A percentile compares a stretch with the other conserved stretches of the same genome.
Conservation (phyloP, 2,329 filamentous ascomycete species). For the Coleophoma crateriformis region DNA sequence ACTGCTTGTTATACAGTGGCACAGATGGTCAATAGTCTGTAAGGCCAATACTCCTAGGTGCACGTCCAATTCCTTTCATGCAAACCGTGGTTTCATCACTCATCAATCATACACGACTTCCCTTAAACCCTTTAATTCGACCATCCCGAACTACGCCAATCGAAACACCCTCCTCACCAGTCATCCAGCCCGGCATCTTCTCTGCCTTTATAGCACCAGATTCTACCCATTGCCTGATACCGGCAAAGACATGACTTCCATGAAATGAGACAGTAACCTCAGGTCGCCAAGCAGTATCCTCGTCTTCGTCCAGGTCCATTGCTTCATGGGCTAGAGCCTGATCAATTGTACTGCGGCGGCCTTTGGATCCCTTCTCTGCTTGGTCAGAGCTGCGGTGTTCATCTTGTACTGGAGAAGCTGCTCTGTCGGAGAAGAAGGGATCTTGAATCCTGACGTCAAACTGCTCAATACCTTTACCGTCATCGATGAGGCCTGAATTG, state of each 20-base stretch:
- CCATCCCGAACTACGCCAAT: constrained; percentile 64
- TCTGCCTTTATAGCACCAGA: constrained; percentile 69
- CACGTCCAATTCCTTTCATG: no score
- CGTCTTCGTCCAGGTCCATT: constrained; percentile 21
- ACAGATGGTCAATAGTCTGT: no score
- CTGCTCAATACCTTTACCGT: constrained; percentile 56
- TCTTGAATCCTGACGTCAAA: constrained; percentile 57
- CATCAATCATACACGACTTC: constrained; percentile 40
- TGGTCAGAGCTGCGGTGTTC: constrained; percentile 21
- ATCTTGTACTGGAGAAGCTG: constrained; percentile 9
- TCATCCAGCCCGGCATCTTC: constrained; percentile 86
- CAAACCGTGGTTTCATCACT: no score
- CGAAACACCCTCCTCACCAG: constrained; percentile 77
- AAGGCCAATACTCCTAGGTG: no score
- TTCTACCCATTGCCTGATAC: constrained; percentile 73
- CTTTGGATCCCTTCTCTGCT: constrained; percentile 21
- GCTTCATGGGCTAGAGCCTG: constrained; percentile 21
- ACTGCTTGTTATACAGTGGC: no score
- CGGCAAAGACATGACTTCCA: constrained; percentile 75
- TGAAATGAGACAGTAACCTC: constrained; percentile 63
- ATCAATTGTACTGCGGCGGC: constrained; percentile 19
- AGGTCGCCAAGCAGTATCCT: constrained; percentile 43
- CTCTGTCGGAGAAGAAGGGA: constrained; percentile 36
- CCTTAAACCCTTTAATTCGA: constrained; percentile 53
- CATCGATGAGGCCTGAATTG: constrained; percentile 44